These are phyloP conservation scores for Teunomyces aglyptinius DNA, from an alignment of 805 yeast genomes.

Conservation along the genomic window DNA sequence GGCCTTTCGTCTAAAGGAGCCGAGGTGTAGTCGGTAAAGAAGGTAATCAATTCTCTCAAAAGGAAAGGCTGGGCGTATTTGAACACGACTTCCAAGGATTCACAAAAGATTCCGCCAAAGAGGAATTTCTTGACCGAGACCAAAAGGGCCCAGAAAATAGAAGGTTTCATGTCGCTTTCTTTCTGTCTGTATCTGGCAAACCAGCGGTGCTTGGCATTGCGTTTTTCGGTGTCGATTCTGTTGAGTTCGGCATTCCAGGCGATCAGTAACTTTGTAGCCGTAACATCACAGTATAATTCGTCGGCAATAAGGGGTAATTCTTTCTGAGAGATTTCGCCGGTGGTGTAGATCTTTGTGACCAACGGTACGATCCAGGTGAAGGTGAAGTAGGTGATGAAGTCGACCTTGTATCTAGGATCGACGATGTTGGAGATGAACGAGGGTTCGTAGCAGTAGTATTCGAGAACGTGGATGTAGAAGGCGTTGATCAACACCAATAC, in stretches of 20 bases:
- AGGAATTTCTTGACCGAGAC: constrained; percentile 15
- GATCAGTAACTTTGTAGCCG: constrained; percentile 17
- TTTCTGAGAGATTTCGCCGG: constrained; percentile 18
- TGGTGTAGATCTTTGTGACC: constrained; percentile 21
- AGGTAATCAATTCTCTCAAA: constrained; percentile 27
- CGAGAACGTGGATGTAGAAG: constrained; percentile 14
- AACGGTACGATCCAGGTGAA: constrained; percentile 29
- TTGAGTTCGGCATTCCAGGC: constrained; percentile 21
- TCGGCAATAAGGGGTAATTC: constrained; percentile 14
- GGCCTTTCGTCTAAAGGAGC: constrained; percentile 11
- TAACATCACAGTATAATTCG: constrained; percentile 12
- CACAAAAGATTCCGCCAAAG: constrained; percentile 13
- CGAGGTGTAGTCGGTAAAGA: constrained; percentile 18
- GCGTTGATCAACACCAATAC: constrained; percentile 11
- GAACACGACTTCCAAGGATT: constrained; percentile 21
- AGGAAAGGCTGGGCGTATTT: constrained; percentile 29
- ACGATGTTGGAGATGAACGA: constrained; percentile 22
- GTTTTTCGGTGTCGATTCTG: constrained; percentile 8
- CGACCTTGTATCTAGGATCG: constrained; percentile 12
- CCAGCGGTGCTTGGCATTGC: neutral
- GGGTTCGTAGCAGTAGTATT: constrained; percentile 19
- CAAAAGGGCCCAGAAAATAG: constrained; percentile 20
- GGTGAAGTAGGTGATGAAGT: constrained; percentile 21
- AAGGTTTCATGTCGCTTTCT: constrained; percentile 16
- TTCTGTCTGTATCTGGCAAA: constrained; percentile 4